Percentiles rank a stretch among this genome's conserved stretches.
Evolutionary conservation across 2,329 filamentous ascomycete genomes (phyloP).

Genomic region (Apiospora kogelbergensis): DNA sequence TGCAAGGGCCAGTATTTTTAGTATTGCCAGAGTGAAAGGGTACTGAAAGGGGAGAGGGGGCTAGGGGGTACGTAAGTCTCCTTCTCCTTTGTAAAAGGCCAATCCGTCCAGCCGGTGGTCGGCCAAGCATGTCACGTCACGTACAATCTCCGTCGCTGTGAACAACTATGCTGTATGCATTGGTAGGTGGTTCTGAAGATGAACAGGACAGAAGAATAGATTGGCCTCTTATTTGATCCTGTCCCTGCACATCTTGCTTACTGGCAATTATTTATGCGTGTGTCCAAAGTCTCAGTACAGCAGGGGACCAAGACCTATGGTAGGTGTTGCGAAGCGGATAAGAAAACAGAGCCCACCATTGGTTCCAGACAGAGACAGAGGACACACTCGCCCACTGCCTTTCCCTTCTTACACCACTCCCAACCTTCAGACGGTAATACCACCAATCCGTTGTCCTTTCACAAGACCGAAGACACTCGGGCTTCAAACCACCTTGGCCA

Average conservation of each 20-base stretch:
- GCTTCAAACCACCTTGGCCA: constrained; percentile 2
- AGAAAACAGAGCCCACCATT: background rate
- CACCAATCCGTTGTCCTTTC: constrained; percentile 5
- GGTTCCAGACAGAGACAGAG: background rate
- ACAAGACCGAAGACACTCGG: background rate
- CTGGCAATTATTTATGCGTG: too few species aligned
- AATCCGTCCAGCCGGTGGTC: background rate
- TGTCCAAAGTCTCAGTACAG: too few species aligned
- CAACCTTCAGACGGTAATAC: constrained; percentile 5
- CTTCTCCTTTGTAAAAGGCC: background rate
- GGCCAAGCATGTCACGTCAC: background rate
- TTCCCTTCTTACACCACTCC: background rate
- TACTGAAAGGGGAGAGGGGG: background rate
- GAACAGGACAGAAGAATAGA: background rate
- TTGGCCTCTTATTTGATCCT: too few species aligned
- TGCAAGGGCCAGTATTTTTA: background rate
- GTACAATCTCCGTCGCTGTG: background rate
- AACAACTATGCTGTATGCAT: too few species aligned
- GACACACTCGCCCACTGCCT: background rate
- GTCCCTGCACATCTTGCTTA: too few species aligned
- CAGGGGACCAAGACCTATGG: too few species aligned
- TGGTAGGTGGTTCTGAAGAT: too few species aligned
- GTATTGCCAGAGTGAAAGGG: background rate
- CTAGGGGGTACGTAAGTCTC: background rate
- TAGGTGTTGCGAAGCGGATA: background rate